phyloP scores from a whole-genome alignment of 1,284 basidiomycete genomes.

The Malassezia furfur region DNA sequence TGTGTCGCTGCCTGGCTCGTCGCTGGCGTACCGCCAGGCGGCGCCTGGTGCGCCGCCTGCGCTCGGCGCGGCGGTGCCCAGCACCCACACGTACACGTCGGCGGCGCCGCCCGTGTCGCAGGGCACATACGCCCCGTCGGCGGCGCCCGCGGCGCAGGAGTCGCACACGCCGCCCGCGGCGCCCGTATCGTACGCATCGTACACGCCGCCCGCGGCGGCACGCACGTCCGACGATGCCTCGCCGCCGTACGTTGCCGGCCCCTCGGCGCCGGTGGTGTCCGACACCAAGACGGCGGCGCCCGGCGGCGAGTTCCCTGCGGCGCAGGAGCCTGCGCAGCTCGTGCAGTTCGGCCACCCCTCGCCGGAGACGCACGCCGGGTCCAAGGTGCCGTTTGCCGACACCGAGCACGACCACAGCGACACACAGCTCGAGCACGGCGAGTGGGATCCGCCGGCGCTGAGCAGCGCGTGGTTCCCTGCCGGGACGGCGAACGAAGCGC shows the following conservation, averaged over 20 bases:
- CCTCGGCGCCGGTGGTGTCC: constrained; percentile 1
- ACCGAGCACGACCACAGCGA: constrained; percentile 3
- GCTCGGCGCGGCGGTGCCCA: no score
- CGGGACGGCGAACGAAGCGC: not conserved
- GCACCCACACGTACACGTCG: no score
- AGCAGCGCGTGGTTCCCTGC: constrained; percentile 17
- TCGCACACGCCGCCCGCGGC: no score
- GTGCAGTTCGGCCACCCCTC: constrained; percentile 2
- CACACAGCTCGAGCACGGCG: constrained; percentile 6
- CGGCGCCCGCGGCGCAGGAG: no score
- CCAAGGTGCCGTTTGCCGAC: not conserved
- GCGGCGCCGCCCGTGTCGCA: no score
- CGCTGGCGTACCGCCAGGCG: not conserved
- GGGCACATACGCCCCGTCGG: no score
- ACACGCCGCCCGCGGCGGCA: not conserved
- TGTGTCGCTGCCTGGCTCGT: not conserved
- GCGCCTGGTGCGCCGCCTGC: no score
- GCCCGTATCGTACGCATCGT: not conserved
- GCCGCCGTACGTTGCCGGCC: constrained; percentile 5
- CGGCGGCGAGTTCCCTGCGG: not conserved
- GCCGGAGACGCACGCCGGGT: not conserved
- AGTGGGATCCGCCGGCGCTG: constrained; percentile 17
- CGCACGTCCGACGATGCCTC: not conserved
- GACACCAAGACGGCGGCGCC: not conserved
- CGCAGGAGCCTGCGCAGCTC: not conserved